Evolutionary conservation across 2,329 filamentous ascomycete genomes (phyloP).

Genomic region (Xylaria digitata): DNA sequence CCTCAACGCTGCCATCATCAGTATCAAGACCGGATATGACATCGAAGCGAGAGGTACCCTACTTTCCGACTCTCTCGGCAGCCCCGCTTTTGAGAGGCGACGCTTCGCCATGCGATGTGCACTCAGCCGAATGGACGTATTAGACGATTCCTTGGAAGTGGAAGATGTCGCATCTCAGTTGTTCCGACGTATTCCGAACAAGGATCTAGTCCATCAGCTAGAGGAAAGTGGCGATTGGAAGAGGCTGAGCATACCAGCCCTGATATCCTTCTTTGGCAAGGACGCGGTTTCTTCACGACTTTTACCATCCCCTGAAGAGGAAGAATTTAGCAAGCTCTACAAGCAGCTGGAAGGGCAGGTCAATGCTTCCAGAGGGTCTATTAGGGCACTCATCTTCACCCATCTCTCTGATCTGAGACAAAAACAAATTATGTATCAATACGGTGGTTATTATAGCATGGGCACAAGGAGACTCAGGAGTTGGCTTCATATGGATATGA

Average conservation of each 20-base stretch:
- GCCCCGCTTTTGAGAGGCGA: conserved; percentile 18
- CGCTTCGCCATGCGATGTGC: conserved; percentile 40
- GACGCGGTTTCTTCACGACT: background rate
- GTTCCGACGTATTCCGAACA: conserved; percentile 41
- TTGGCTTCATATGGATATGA: conserved; percentile 33
- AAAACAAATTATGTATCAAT: conserved; percentile 31
- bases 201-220: conserved; percentile 36
- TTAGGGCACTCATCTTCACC: conserved; percentile 44
- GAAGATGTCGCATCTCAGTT: conserved; percentile 41
- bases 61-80: conserved; percentile 24
- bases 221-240: conserved; percentile 37
- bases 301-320: background rate
- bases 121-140: conserved; percentile 40
- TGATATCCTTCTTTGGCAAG: conserved; percentile 33
- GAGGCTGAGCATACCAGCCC: conserved; percentile 38
- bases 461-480: conserved; percentile 38
- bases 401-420: conserved; percentile 34
- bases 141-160: conserved; percentile 28
- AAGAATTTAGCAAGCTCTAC: background rate
- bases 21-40: conserved; percentile 42
- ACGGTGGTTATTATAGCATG: conserved; percentile 40
- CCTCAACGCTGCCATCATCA: conserved; percentile 41
- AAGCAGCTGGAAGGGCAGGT: conserved; percentile 33
- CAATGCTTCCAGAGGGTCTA: conserved; percentile 28
- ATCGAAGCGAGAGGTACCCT: conserved; percentile 40